A percentile compares a stretch with the other conserved stretches of the same genome.
Evolutionary conservation across 208 protist genomes (phyloP).

Genomic region (Trypanosoma theileri): DNA sequence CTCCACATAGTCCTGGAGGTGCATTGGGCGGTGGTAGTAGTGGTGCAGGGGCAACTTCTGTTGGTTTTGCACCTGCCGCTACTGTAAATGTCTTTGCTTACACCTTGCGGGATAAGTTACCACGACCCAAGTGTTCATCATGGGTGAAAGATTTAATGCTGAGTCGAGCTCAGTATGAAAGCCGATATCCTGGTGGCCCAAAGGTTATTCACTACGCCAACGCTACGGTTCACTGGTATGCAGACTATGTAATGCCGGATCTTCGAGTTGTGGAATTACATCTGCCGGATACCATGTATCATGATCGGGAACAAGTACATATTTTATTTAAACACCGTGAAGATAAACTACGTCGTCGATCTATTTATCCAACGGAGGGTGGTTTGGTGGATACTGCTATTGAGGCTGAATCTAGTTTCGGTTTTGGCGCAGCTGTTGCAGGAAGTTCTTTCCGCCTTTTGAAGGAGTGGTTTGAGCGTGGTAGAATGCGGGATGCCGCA

Average conservation of each 20-base stretch:
- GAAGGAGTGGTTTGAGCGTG: constrained; percentile 81
- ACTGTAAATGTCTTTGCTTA: constrained; percentile 14
- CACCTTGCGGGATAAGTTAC: constrained; percentile 13
- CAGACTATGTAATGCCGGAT: constrained; percentile 78
- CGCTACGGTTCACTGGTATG: constrained; percentile 65
- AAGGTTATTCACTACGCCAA: constrained; percentile 80
- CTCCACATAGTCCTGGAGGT: neutral
- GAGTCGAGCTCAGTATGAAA: constrained; percentile 74
- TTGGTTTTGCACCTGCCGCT: neutral
- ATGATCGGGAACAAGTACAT: constrained; percentile 56
- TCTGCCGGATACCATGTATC: constrained; percentile 46
- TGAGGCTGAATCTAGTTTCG: neutral
- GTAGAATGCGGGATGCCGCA: constrained; percentile 55
- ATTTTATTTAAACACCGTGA: constrained; percentile 78
- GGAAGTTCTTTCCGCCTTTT: constrained; percentile 24
- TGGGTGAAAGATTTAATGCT: constrained; percentile 79
- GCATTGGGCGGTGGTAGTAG: neutral
- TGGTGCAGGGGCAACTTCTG: neutral
- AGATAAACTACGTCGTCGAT: constrained; percentile 75
- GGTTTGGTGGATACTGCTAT: neutral
- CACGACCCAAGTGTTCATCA: constrained; percentile 43
- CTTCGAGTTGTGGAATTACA: constrained; percentile 68
- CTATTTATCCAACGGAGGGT: constrained; percentile 36
- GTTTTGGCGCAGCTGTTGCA: neutral
- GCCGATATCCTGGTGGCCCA: constrained; percentile 65